These are phyloP conservation scores for Backusella sp. DNA, from an alignment of 192 early-diverging fungal genomes.

Conservation along the genomic window DNA sequence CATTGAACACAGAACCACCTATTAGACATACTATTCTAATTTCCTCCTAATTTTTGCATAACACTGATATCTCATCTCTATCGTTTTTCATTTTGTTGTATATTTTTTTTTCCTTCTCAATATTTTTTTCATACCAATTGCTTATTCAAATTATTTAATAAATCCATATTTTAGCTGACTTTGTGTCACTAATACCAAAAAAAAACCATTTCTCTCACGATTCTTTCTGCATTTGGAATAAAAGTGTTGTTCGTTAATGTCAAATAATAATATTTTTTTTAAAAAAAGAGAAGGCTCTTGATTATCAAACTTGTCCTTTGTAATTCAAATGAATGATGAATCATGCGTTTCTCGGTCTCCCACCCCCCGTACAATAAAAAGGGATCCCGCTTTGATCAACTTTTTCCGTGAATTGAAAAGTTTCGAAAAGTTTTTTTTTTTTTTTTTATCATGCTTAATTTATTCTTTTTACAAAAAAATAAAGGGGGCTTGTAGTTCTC, in stretches of 20 bases:
- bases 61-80: not conserved
- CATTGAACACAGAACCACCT: not conserved
- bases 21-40: not conserved
- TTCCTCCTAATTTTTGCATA: not conserved
- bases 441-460: not conserved
- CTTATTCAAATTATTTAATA: not conserved
- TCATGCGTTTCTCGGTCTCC: not conserved
- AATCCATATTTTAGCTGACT: conserved; percentile 7
- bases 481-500: not conserved
- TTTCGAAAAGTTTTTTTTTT: too few species aligned
- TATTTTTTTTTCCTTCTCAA: not conserved
- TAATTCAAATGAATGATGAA: not conserved
- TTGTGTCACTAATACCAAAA: conserved; percentile 5
- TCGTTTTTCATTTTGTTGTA: not conserved
- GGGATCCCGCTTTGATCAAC: too few species aligned
- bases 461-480: not conserved
- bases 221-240: not conserved
- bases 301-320: not conserved
- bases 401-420: too few species aligned
- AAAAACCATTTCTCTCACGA: not conserved
- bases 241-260: not conserved
- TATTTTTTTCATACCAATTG: not conserved
- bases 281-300: not conserved
- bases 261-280: not conserved
- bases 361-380: not conserved